Base-by-base conservation (phyloP, 495 filamentous ascomycete species). In the Trichoderma orchidacearum region DNA sequence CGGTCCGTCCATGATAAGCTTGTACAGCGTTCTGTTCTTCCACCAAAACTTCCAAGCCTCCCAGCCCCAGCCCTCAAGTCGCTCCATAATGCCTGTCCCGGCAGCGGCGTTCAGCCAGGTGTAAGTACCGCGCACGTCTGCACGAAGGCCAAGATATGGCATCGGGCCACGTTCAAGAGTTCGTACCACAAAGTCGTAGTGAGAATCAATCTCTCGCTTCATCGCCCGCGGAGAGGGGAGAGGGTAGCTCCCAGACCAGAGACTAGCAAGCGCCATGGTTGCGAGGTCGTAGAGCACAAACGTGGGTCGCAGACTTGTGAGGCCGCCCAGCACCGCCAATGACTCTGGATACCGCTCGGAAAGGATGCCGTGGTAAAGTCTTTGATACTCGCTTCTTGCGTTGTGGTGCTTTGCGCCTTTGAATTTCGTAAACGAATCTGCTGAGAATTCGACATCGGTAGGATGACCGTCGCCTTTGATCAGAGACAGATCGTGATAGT, bases 41-140 rank as follows among this genome's bases (percentile, higher is more conserved):
- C 54, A 60, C 66, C 66, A 70, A 41, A 68, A 67, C 38, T 60
- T 61, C 68, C 64, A 66, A 1, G 57, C 64, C 57, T 63, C 57
- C 54, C 56, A 60, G 15, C 66, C 62, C 60, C 65, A 67, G 5
- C 35, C 35, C 27, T 63, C 66, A 1, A 70, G 53, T 30, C 65
- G 68, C 53, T 70, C 63, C 56, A 70, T 56, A 7, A 55, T 18
- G 23, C 66, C 66, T 17, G 64, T 66, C 15, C 66, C 68, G 5
- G 68, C 68, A 31, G 63, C 62, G 15, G 63, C 57, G 55, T 70
- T 60, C 3, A 68, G 58, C 30, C 57, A 61, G 1, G 53, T 30
- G 34, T 62, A 51, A 2, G 57, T 59, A 7, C 45, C 36, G 34
- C 27, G 52, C 15, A 36, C 4, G 11, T 55, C 35, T 27, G 30